phyloP scores from a whole-genome alignment of 2,329 filamentous ascomycete genomes.

The Fusarium lateritium region DNA sequence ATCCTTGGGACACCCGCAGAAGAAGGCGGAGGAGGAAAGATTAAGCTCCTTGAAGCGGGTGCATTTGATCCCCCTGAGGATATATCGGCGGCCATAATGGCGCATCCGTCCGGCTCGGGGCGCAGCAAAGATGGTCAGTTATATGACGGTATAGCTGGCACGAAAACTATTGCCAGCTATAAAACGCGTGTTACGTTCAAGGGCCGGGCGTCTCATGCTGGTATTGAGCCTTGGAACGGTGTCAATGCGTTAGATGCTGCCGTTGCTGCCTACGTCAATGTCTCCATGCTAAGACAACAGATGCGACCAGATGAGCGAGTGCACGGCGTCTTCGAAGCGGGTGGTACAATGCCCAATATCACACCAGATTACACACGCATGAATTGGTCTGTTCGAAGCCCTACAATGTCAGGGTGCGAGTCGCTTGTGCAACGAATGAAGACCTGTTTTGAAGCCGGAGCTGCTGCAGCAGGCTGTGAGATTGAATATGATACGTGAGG shows the following conservation, averaged over 20 bases:
- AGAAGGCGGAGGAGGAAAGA: background rate
- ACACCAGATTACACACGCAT: background rate
- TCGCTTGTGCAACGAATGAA: background rate
- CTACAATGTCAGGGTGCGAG: background rate
- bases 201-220: background rate
- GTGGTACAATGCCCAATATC: background rate
- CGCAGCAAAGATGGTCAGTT: background rate
- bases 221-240: background rate
- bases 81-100: background rate
- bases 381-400: conserved; percentile 1
- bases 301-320: conserved; percentile 3
- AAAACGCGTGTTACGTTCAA: background rate
- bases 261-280: background rate
- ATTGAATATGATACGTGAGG: background rate
- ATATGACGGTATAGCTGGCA: background rate
- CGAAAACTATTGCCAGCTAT: background rate
- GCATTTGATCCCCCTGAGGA: background rate
- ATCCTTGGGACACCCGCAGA: background rate
- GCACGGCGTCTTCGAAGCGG: background rate
- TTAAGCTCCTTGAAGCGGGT: background rate
- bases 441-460: background rate
- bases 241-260: background rate
- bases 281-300: conserved; percentile 2
- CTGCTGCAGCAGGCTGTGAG: background rate
- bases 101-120: background rate